A percentile compares a stretch with the other conserved stretches of the same genome.
phyloP scores from a whole-genome alignment of 1,139 yeast genomes.

The Yamadazyma triangularis region DNA sequence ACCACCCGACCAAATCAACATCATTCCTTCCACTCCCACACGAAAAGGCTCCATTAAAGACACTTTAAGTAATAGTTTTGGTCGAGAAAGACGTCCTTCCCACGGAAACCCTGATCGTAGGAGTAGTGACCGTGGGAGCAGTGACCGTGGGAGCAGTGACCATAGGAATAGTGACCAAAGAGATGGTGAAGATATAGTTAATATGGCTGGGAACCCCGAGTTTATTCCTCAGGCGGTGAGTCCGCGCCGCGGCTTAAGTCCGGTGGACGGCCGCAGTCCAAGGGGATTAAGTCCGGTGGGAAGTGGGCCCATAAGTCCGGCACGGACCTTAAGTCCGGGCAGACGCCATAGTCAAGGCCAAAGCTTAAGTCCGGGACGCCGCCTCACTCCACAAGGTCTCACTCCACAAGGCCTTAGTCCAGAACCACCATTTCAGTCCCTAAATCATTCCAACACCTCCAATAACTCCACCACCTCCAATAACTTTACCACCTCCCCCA shows the following conservation, averaged over 20 bases:
- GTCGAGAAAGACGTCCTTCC: no score
- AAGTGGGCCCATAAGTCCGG: conserved; percentile 1
- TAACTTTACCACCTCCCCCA: no score
- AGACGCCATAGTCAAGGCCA: no score
- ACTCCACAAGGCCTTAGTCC: no score
- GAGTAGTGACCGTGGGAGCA: neutral
- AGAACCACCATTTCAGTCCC: no score
- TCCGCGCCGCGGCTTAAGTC: conserved; percentile 8
- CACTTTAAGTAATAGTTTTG: conserved; percentile 14
- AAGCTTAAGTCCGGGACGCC: no score
- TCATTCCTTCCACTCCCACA: conserved; percentile 2
- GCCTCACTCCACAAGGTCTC: no score
- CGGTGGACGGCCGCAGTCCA: conserved; percentile 3
- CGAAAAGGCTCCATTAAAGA: conserved; percentile 20
- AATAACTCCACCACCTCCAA: no score
- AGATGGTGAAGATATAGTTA: conserved; percentile 17
- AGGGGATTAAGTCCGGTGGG: conserved; percentile 9
- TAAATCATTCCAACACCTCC: no score
- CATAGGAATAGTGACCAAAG: conserved; percentile 12
- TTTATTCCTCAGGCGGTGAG: conserved; percentile 12
- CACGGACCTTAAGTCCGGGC: no score
- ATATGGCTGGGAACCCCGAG: conserved; percentile 12
- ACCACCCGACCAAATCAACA: no score
- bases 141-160: neutral
- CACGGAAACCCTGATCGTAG: no score